A percentile compares a stretch with the other conserved stretches of the same genome.
Evolutionary conservation across 2,329 filamentous ascomycete genomes (phyloP).

Genomic region (Beauveria sp.): DNA sequence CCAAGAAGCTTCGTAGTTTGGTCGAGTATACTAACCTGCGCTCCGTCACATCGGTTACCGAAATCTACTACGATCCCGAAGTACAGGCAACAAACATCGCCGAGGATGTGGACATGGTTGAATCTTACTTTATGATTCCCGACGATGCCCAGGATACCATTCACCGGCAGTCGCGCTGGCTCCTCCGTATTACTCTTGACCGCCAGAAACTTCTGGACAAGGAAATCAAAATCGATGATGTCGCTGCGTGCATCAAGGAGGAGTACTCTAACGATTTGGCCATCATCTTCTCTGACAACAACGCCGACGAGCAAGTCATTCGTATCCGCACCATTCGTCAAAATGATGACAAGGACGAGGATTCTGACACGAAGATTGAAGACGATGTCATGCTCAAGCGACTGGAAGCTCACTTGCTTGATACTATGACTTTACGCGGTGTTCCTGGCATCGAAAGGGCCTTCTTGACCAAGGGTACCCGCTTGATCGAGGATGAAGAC

Average conservation of each 20-base stretch:
- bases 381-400: constrained; percentile 92
- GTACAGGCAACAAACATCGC: constrained; percentile 78
- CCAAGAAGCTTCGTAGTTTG: constrained; percentile 76
- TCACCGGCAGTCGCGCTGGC: constrained; percentile 84
- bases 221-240: constrained; percentile 82
- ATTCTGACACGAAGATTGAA: constrained; percentile 53
- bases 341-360: constrained; percentile 66
- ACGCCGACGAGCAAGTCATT: constrained; percentile 89
- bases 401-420: constrained; percentile 83
- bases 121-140: constrained; percentile 92
- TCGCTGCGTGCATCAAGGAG: constrained; percentile 82
- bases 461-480: constrained; percentile 79
- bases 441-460: constrained; percentile 82
- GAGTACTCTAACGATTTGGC: constrained; percentile 79
- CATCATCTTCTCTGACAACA: constrained; percentile 96
- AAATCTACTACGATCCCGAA: constrained; percentile 96
- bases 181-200: constrained; percentile 87
- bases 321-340: constrained; percentile 75
- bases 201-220: constrained; percentile 94
- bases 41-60: constrained; percentile 82
- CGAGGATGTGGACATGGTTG: constrained; percentile 86
- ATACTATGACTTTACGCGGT: constrained; percentile 85
- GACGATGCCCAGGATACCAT: constrained; percentile 58
- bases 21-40: constrained; percentile 94
- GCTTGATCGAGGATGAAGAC: constrained; percentile 58